Conservation (phyloP, 73 alveolate genomes). For the Tetrahymena elliotti region DNA sequence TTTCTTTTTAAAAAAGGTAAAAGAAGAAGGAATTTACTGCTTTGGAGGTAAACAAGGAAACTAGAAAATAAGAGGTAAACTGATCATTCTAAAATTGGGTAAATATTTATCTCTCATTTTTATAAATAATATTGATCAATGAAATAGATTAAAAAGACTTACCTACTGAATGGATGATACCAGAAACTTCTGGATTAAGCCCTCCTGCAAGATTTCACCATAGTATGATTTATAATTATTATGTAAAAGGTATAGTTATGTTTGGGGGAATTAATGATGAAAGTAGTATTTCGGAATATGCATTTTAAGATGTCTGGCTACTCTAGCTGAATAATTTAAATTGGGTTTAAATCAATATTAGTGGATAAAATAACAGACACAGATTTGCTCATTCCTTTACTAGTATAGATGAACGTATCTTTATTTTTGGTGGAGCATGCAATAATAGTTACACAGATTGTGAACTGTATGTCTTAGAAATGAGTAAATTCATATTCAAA, state of each 20-base stretch:
- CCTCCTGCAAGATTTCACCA: neutral
- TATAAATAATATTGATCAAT: neutral
- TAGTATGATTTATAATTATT: neutral
- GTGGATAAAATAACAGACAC: neutral
- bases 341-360: neutral
- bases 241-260: neutral
- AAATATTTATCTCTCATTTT: neutral
- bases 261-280: neutral
- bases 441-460: neutral
- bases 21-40: neutral
- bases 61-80: neutral
- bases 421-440: neutral
- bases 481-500: neutral
- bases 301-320: neutral
- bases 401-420: neutral
- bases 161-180: neutral
- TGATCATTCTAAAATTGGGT: neutral
- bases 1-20: neutral
- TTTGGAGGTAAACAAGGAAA: neutral
- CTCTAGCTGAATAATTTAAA: neutral
- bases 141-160: neutral
- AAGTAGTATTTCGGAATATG: neutral
- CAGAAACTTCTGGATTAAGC: neutral
- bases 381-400: neutral
- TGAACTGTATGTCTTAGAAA: neutral